Evolutionary conservation across 495 filamentous ascomycete species (phyloP).

Genomic region (Neurospora pannonica): DNA sequence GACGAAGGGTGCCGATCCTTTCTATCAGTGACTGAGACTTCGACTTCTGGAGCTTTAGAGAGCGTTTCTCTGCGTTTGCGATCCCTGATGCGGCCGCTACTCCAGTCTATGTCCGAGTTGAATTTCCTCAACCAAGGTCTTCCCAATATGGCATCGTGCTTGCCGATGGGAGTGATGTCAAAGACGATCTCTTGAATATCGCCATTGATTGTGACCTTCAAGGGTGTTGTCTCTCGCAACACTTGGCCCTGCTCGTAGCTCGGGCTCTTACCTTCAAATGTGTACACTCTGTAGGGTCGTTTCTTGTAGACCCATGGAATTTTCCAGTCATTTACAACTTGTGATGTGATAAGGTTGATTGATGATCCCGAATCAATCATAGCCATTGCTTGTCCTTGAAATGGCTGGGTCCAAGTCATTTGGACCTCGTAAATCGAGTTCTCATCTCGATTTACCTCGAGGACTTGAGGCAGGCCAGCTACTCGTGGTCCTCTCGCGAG

Average conservation of each 20-base stretch:
- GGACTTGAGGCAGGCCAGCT: background rate
- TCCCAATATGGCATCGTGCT: background rate
- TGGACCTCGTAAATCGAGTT: background rate
- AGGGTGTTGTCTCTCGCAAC: fast-evolving
- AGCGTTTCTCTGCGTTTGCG: background rate
- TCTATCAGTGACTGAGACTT: background rate
- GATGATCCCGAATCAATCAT: background rate
- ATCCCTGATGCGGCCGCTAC: background rate
- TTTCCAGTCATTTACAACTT: background rate
- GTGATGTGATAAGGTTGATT: background rate
- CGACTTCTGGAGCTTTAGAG: background rate
- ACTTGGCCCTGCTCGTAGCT: background rate
- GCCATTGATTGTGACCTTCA: background rate
- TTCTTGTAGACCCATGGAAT: background rate
- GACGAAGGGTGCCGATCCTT: background rate
- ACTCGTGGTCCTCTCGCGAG: background rate
- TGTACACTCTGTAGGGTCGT: too few species aligned
- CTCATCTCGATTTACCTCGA: background rate
- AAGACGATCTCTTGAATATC: background rate
- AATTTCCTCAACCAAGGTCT: background rate
- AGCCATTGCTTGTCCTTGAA: background rate
- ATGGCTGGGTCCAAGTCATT: background rate
- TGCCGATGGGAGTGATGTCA: background rate
- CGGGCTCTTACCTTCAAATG: background rate
- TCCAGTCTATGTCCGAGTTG: background rate